Conservation (phyloP, 305 asterid species). For the Fraxinus ornus region DNA sequence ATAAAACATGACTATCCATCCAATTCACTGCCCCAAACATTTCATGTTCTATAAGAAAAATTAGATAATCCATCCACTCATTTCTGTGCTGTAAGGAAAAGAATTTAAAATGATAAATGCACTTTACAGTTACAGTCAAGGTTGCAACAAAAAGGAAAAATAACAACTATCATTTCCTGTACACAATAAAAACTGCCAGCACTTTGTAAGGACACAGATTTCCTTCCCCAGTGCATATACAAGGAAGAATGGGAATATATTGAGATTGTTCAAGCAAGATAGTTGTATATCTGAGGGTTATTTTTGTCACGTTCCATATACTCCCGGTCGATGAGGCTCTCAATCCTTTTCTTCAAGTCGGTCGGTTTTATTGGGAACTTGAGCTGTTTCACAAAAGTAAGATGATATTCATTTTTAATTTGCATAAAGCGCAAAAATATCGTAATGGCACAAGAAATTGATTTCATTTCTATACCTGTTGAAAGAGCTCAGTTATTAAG, state of each 20-base stretch:
- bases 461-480: constrained; percentile 45
- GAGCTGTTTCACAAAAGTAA: constrained; percentile 53
- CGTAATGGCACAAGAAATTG: constrained; percentile 26
- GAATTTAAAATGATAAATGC: not conserved
- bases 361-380: constrained; percentile 95
- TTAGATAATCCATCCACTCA: not conserved
- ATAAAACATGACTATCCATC: not conserved
- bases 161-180: constrained; percentile 32
- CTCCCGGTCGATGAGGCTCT: constrained; percentile 94
- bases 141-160: constrained; percentile 19
- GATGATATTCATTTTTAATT: not conserved
- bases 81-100: not conserved
- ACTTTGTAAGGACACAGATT: not conserved
- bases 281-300: constrained; percentile 90
- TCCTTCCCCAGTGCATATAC: constrained; percentile 36
- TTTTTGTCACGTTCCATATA: constrained; percentile 83
- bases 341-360: constrained; percentile 95
- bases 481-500: constrained; percentile 61
- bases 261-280: constrained; percentile 43
- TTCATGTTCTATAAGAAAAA: not conserved
- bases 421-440: constrained; percentile 30
- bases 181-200: constrained; percentile 34
- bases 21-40: not conserved
- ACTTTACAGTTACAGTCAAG: constrained; percentile 28
- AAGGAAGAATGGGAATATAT: constrained; percentile 15